Evolutionary conservation across 495 filamentous ascomycete species (phyloP).

Genomic region (Sphaerosporella brunnea): DNA sequence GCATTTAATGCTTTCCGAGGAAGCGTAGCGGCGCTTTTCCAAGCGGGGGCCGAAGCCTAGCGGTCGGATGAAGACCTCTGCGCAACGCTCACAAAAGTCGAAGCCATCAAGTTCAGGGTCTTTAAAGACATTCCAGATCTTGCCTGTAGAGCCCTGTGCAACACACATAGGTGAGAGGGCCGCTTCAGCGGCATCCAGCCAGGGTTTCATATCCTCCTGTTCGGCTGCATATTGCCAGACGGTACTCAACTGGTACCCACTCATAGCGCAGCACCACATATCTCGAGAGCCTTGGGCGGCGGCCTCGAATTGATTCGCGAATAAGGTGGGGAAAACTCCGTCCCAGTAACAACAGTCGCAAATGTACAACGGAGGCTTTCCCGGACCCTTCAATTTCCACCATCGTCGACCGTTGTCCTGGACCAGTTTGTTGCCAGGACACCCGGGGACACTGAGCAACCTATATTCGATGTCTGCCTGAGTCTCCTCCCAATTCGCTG

Average conservation of each 20-base stretch:
- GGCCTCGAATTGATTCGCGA: background rate
- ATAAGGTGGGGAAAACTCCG: background rate
- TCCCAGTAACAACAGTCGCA: constrained; percentile 8
- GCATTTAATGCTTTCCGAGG: background rate
- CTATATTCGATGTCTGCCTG: constrained; percentile 3
- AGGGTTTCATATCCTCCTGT: background rate
- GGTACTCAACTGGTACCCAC: background rate
- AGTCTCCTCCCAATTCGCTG: background rate
- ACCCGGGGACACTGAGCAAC: background rate
- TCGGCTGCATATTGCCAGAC: constrained; percentile 4
- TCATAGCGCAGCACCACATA: constrained; percentile 3
- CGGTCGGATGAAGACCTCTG: constrained; percentile 1
- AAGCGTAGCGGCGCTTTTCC: background rate
- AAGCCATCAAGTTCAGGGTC: constrained; percentile 2
- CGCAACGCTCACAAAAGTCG: constrained; percentile 7
- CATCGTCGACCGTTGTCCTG: background rate
- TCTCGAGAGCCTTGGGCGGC: background rate
- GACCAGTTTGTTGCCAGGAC: background rate
- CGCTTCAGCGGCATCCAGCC: background rate
- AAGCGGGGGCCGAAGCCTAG: constrained; percentile 2
- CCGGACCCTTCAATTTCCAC: background rate
- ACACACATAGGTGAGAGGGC: background rate
- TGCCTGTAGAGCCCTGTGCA: background rate
- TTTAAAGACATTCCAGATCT: constrained; percentile 1
- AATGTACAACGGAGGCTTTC: constrained; percentile 1